These are phyloP conservation scores for Russula sp. DNA, from an alignment of 768 basidiomycete genomes.

Conservation along the genomic window DNA sequence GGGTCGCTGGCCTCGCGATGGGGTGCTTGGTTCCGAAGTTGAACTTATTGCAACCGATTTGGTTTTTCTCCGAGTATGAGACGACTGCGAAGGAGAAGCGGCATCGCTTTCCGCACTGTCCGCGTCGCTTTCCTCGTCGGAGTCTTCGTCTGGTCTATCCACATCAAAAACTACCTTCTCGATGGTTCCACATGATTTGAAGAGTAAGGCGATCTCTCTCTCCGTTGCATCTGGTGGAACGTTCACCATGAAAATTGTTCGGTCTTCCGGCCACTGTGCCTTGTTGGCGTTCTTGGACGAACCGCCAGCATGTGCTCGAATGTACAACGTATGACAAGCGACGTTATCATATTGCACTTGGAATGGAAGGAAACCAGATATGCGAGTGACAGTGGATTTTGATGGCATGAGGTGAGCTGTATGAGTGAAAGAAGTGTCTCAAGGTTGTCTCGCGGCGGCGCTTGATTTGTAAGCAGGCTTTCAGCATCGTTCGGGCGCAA, in stretches of 20 bases:
- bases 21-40: slow-evolving; percentile 21
- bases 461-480: slow-evolving; percentile 8
- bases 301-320: slow-evolving; percentile 54
- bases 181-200: slow-evolving; percentile 71
- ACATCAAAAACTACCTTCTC: slow-evolving; percentile 69
- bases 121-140: slow-evolving; percentile 40
- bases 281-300: slow-evolving; percentile 40
- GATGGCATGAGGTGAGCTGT: not conserved
- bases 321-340: slow-evolving; percentile 72
- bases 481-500: not conserved
- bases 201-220: slow-evolving; percentile 72
- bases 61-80: slow-evolving; percentile 38
- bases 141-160: slow-evolving; percentile 40
- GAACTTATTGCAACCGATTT: slow-evolving; percentile 30
- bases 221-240: slow-evolving; percentile 86
- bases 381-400: slow-evolving; percentile 9
- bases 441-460: not conserved
- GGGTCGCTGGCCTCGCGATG: slow-evolving; percentile 39
- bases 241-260: slow-evolving; percentile 88
- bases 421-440: no score
- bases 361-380: slow-evolving; percentile 50
- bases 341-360: slow-evolving; percentile 42
- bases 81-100: slow-evolving; percentile 11
- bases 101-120: slow-evolving; percentile 37
- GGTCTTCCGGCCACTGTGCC: slow-evolving; percentile 46